phyloP scores from a whole-genome alignment of 2,329 filamentous ascomycete species.

The Trichophyton rubrum region DNA sequence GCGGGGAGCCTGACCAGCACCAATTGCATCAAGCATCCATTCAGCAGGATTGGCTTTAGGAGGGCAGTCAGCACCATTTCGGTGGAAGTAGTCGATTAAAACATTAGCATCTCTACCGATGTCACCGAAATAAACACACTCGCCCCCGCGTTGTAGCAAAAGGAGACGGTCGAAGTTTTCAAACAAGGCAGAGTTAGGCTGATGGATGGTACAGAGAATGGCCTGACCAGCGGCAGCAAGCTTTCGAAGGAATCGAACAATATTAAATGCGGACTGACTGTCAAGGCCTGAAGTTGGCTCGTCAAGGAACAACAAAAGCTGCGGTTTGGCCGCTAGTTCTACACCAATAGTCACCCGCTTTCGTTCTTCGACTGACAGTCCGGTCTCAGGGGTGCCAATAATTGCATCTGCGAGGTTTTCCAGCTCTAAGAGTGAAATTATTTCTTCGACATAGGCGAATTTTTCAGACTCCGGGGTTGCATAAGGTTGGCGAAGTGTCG shows the following conservation, averaged over 20 bases:
- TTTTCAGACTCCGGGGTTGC: conserved; percentile 64
- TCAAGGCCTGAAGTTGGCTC: conserved; percentile 92
- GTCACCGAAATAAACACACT: conserved; percentile 57
- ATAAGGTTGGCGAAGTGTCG: conserved; percentile 69
- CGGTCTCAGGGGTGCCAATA: conserved; percentile 76
- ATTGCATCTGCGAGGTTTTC: conserved; percentile 78
- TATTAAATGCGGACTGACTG: conserved; percentile 85
- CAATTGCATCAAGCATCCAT: conserved; percentile 54
- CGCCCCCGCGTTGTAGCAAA: conserved; percentile 52
- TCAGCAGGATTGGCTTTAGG: conserved; percentile 60
- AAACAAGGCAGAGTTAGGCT: conserved; percentile 91
- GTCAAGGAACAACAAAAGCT: conserved; percentile 80
- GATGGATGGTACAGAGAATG: conserved; percentile 93
- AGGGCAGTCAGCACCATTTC: conserved; percentile 49
- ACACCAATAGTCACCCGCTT: conserved; percentile 85
- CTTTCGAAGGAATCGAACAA: conserved; percentile 77
- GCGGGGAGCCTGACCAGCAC: conserved; percentile 56
- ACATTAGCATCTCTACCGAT: conserved; percentile 49
- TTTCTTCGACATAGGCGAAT: conserved; percentile 74
- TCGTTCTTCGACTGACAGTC: conserved; percentile 51
- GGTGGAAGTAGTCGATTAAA: conserved; percentile 52
- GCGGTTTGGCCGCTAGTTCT: conserved; percentile 86
- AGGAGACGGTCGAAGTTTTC: conserved; percentile 62
- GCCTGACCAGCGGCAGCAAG: conserved; percentile 80
- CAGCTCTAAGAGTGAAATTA: conserved; percentile 86